Conservation (phyloP, 2,329 filamentous ascomycete genomes). For the Phialophora tarda region DNA sequence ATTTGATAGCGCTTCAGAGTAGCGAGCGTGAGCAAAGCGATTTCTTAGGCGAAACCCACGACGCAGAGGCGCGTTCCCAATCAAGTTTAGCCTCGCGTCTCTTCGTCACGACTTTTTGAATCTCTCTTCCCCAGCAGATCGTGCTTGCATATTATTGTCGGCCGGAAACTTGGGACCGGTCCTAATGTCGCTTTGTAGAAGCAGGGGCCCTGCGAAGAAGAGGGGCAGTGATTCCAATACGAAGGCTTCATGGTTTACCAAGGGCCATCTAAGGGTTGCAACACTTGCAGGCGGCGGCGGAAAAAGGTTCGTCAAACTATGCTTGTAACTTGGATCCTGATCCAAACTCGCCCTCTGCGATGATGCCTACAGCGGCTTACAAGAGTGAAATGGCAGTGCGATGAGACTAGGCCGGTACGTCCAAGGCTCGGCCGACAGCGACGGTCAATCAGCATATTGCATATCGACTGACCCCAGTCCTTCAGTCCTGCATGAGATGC, state of each 20-base stretch:
- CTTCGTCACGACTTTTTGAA: background rate
- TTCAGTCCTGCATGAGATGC: conserved; percentile 5
- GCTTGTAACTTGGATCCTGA: background rate
- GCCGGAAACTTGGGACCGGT: background rate
- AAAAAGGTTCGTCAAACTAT: conserved; percentile 4
- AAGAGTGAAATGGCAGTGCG: background rate
- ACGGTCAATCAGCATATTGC: background rate
- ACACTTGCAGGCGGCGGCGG: background rate
- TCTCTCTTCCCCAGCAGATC: background rate
- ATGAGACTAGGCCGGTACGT: conserved; percentile 1
- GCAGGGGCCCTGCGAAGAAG: too few species aligned
- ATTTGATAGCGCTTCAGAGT: background rate
- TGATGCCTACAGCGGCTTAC: background rate
- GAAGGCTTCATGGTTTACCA: background rate
- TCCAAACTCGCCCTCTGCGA: too few species aligned
- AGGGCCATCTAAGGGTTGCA: conserved; percentile 4
- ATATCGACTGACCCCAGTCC: background rate
- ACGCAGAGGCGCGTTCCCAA: background rate
- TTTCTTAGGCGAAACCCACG: too few species aligned
- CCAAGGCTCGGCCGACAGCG: background rate
- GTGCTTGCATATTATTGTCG: background rate
- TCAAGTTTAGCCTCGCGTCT: background rate
- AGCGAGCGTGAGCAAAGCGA: background rate
- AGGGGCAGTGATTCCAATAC: background rate
- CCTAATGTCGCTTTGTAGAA: too few species aligned